These are phyloP conservation scores for Massarina eburnea DNA, from an alignment of 2,329 filamentous ascomycete species.

Conservation along the genomic window DNA sequence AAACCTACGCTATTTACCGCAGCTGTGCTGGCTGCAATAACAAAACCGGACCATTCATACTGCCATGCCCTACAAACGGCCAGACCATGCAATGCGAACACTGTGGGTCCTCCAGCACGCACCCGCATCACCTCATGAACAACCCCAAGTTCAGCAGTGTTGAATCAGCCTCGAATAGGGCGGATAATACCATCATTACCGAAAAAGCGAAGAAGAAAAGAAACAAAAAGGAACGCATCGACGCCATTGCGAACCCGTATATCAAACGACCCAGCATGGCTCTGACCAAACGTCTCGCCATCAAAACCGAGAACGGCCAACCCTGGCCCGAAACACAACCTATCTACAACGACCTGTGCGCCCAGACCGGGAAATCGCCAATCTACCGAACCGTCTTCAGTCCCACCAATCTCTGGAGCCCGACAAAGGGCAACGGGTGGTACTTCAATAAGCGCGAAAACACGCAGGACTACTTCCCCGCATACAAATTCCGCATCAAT, in stretches of 20 bases:
- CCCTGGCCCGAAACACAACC: constrained; percentile 6
- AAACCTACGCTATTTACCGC: neutral
- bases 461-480: constrained; percentile 14
- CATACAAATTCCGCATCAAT: constrained; percentile 9
- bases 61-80: neutral
- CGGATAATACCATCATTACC: too few relatives aligned
- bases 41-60: neutral
- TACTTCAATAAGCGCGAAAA: constrained; percentile 13
- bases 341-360: constrained; percentile 4
- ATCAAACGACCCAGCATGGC: neutral
- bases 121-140: neutral
- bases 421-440: neutral
- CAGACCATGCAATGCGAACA: constrained; percentile 3
- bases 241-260: neutral
- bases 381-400: constrained; percentile 5
- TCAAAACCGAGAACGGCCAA: too few relatives aligned
- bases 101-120: constrained; percentile 1
- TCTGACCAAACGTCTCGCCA: constrained; percentile 1
- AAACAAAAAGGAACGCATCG: neutral
- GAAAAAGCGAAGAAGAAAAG: too few relatives aligned
- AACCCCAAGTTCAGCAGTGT: neutral
- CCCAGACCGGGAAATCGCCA: neutral
- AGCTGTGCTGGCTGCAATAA: constrained; percentile 3
- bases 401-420: too few relatives aligned
- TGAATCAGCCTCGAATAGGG: too few relatives aligned